These are phyloP conservation scores for Lavandula angustifolia DNA, from an alignment of 257 asterid species.

Conservation along the genomic window DNA sequence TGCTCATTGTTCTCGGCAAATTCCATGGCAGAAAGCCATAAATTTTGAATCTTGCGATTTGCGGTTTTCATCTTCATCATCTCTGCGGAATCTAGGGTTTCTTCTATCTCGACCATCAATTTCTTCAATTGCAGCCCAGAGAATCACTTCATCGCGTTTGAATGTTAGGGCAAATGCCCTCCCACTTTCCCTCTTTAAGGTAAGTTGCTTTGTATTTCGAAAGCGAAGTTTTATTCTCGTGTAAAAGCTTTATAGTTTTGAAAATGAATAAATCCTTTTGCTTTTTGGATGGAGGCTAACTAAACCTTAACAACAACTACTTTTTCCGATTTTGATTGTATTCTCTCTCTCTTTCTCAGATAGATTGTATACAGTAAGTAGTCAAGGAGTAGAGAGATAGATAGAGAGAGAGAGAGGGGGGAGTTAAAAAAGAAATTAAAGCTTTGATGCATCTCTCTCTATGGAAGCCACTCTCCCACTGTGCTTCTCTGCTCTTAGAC, in stretches of 20 bases:
- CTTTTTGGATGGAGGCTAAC: conserved; percentile 79
- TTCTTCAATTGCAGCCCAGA: too few species aligned
- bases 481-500: conserved; percentile 91
- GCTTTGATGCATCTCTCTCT: conserved; percentile 93
- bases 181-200: conserved; percentile 63
- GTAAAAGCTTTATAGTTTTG: conserved; percentile 53
- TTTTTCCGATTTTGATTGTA: conserved; percentile 28
- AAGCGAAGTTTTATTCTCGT: conserved; percentile 68
- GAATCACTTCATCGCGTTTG: too few species aligned
- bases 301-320: conserved; percentile 38
- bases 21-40: conserved; percentile 1
- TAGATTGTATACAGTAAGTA: too few species aligned
- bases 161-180: conserved; percentile 48
- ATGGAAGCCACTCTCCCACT: conserved; percentile 98
- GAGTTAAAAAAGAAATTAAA: conserved; percentile 13
- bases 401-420: too few species aligned
- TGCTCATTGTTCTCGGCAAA: conserved; percentile 20
- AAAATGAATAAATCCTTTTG: conserved; percentile 66
- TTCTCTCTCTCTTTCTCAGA: conserved; percentile 39
- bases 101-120: conserved; percentile 44
- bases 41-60: conserved; percentile 43
- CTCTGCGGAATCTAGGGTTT: conserved; percentile 49
- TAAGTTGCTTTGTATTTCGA: conserved; percentile 66
- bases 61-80: conserved; percentile 31
- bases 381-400: too few species aligned